Evolutionary conservation across 345 rosid genomes (phyloP).

Genomic region (Iberis pinnata): DNA sequence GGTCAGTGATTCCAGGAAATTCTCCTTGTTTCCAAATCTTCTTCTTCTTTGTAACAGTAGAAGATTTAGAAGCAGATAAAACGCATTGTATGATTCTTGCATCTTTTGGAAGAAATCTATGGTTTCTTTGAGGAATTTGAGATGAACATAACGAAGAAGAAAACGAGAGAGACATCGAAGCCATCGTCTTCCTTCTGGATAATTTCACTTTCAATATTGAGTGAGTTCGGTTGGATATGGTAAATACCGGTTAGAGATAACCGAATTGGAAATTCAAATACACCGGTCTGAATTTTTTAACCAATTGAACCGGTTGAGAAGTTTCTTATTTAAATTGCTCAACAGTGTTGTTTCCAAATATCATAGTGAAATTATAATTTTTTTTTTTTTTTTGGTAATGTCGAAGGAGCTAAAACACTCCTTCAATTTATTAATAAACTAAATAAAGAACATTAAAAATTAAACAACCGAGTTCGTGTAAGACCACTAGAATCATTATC

Average conservation of each 20-base stretch:
- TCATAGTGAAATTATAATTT: too few species aligned
- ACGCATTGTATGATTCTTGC: constrained; percentile 26
- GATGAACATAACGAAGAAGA: constrained; percentile 47
- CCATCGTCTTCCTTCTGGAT: constrained; percentile 28
- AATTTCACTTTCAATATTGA: not conserved
- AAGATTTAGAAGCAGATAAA: constrained; percentile 29
- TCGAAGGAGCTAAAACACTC: too few species aligned
- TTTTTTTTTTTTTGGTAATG: too few species aligned
- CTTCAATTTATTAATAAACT: too few species aligned
- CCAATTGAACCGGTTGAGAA: too few species aligned
- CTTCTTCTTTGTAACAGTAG: constrained; percentile 34
- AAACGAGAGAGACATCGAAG: constrained; percentile 48
- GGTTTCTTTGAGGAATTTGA: constrained; percentile 26
- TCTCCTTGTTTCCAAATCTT: constrained; percentile 74
- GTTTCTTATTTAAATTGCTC: too few species aligned
- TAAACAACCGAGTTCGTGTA: too few species aligned
- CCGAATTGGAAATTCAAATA: too few species aligned
- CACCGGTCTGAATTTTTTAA: too few species aligned
- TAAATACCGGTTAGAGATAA: constrained; percentile 1
- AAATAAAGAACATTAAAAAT: too few species aligned
- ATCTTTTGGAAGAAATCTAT: constrained; percentile 5
- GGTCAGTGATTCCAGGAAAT: constrained; percentile 57
- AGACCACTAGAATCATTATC: too few species aligned
- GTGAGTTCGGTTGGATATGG: constrained; percentile 16
- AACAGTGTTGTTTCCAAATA: too few species aligned